Percentiles rank a stretch among this genome's conserved stretches.
phyloP scores from a whole-genome alignment of 78 protist species.

The Reticulomyxa filosa region DNA sequence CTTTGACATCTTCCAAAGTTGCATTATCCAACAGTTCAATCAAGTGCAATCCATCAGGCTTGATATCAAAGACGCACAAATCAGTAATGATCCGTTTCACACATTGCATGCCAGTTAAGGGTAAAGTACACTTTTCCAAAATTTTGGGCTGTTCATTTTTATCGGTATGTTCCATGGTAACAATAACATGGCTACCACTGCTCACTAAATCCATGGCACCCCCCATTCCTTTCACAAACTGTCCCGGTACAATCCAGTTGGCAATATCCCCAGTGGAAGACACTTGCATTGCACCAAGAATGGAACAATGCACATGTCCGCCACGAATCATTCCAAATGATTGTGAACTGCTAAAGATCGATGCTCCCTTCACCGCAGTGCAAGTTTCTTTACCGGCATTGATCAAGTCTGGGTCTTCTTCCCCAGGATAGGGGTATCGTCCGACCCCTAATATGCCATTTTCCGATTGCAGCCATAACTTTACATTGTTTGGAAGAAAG shows the following conservation, averaged over 20 bases:
- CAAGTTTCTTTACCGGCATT: constrained; percentile 30
- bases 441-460: constrained; percentile 79
- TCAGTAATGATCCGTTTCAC: too few species aligned
- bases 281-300: constrained; percentile 84
- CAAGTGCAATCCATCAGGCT: too few species aligned
- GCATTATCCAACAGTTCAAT: too few species aligned
- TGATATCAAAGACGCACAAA: too few species aligned
- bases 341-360: constrained; percentile 50
- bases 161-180: constrained; percentile 82
- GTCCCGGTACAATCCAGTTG: constrained; percentile 87
- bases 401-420: constrained; percentile 72
- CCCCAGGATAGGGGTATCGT: constrained; percentile 54
- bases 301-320: constrained; percentile 56
- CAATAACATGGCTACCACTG: constrained; percentile 60
- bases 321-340: constrained; percentile 90
- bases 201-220: constrained; percentile 89
- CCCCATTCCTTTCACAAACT: constrained; percentile 92
- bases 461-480: too few species aligned
- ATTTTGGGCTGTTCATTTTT: neutral
- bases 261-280: constrained; percentile 72
- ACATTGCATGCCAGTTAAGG: constrained; percentile 1
- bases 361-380: constrained; percentile 57
- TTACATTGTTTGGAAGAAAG: constrained; percentile 30
- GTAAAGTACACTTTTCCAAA: neutral
- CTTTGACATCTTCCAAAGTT: too few species aligned